These are phyloP conservation scores for Sporisorium scitamineum DNA, from an alignment of 1,284 basidiomycete genomes.

Conservation along the genomic window DNA sequence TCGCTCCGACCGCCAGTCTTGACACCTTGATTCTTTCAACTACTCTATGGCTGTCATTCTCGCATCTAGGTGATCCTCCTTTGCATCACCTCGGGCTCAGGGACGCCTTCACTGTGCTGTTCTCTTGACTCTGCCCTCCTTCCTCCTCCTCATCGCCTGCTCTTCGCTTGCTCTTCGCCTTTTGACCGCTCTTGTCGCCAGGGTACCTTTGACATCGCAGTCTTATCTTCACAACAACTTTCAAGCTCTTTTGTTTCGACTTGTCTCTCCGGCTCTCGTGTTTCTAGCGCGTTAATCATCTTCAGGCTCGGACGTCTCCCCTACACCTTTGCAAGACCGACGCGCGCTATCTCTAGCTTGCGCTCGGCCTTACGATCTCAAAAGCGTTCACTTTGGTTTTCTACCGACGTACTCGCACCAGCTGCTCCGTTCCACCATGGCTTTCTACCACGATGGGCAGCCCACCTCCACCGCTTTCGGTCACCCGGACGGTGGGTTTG, in stretches of 20 bases:
- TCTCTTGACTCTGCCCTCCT: slow-evolving; percentile 24
- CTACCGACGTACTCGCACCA: slow-evolving; percentile 25
- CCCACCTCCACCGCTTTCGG: slow-evolving; percentile 16
- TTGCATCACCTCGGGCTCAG: slow-evolving; percentile 32
- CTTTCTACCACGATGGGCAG: slow-evolving; percentile 29
- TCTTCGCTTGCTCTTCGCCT: neutral
- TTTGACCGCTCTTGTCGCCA: neutral
- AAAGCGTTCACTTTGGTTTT: slow-evolving; percentile 35
- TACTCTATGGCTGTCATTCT: slow-evolving; percentile 36
- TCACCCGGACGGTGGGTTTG: slow-evolving; percentile 17
- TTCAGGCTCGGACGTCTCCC: neutral
- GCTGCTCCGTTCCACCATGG: slow-evolving; percentile 11
- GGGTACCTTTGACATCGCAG: neutral
- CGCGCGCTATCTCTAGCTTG: slow-evolving; percentile 6
- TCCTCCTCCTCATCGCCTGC: neutral
- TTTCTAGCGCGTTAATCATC: slow-evolving; percentile 1
- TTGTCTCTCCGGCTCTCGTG: neutral
- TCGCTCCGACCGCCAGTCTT: slow-evolving; percentile 9
- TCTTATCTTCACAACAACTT: neutral
- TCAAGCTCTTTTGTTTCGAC: neutral
- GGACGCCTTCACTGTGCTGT: slow-evolving; percentile 57
- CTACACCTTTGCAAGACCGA: slow-evolving; percentile 3
- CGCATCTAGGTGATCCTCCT: slow-evolving; percentile 33
- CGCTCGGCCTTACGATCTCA: slow-evolving; percentile 16
- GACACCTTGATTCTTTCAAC: slow-evolving; percentile 7